Evolutionary conservation across 163 green algal genomes (phyloP).

Genomic region (Coccomyxa subellipsoidea): DNA sequence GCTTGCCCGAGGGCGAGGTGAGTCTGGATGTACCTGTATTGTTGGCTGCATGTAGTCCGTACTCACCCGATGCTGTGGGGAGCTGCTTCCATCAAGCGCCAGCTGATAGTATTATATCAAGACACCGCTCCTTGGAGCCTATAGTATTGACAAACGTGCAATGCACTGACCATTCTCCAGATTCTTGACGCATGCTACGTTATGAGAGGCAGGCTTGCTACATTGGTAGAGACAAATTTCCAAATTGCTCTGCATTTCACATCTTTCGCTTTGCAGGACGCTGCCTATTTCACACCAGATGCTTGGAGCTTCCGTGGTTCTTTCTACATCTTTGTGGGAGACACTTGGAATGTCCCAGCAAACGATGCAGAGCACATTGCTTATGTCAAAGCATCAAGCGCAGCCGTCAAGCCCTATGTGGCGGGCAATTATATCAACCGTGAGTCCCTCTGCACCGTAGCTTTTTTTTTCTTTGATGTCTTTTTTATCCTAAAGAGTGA

Average conservation of each 20-base stretch:
- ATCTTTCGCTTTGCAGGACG: background rate
- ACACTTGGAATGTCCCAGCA: conserved; percentile 1
- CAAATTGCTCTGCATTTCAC: no score
- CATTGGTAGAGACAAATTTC: no score
- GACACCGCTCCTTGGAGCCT: no score
- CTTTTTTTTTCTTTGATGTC: background rate
- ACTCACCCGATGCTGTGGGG: no score
- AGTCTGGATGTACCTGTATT: no score
- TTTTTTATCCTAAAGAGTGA: background rate
- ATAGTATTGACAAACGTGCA: no score
- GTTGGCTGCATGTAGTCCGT: no score
- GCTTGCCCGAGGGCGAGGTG: background rate
- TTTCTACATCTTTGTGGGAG: conserved; percentile 7
- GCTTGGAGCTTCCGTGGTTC: conserved; percentile 7
- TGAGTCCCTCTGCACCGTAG: background rate
- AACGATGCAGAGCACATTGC: background rate
- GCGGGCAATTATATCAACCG: conserved; percentile 13
- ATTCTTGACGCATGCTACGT: no score
- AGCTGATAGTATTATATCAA: no score
- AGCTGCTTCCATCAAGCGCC: no score
- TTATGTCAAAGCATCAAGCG: background rate
- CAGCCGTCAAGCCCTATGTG: background rate
- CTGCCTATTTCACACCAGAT: conserved; percentile 4
- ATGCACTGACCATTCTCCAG: no score
- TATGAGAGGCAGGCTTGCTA: no score